These are phyloP conservation scores for Hirschioporus abietinus DNA, from an alignment of 768 basidiomycete genomes.

Conservation along the genomic window DNA sequence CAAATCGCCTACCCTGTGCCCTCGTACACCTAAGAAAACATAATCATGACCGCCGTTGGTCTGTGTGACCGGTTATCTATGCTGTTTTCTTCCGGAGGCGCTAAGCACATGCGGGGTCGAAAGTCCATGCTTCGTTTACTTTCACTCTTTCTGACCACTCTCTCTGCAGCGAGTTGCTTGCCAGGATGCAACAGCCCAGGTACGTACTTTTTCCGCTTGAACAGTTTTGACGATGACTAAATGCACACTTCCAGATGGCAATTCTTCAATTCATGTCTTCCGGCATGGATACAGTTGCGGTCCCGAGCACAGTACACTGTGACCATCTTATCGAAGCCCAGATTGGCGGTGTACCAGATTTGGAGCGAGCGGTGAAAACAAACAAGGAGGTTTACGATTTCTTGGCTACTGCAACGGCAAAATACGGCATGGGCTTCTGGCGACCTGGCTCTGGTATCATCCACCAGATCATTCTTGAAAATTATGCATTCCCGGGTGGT, in stretches of 20 bases:
- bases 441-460: slow-evolving; percentile 99
- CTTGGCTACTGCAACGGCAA: slow-evolving; percentile 93
- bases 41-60: background rate
- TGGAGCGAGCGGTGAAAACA: slow-evolving; percentile 84
- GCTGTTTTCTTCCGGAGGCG: background rate
- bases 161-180: slow-evolving; percentile 70
- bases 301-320: slow-evolving; percentile 98
- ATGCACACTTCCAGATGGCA: slow-evolving; percentile 74
- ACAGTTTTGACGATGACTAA: slow-evolving; percentile 21
- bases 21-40: background rate
- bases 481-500: slow-evolving; percentile 99
- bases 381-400: slow-evolving; percentile 99
- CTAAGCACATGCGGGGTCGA: background rate
- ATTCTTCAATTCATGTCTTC: slow-evolving; percentile 99
- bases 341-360: slow-evolving; percentile 87
- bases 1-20: background rate
- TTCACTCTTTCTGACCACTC: slow-evolving; percentile 7
- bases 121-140: background rate
- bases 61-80: background rate
- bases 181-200: slow-evolving; percentile 89
- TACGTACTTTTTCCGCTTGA: slow-evolving; percentile 25
- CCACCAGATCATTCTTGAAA: slow-evolving; percentile 98
- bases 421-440: slow-evolving; percentile 99
- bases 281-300: slow-evolving; percentile 95
- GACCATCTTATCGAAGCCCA: slow-evolving; percentile 99